These are phyloP conservation scores for Castanospermum australe DNA, from an alignment of 306 rosid genomes.

Conservation along the genomic window DNA sequence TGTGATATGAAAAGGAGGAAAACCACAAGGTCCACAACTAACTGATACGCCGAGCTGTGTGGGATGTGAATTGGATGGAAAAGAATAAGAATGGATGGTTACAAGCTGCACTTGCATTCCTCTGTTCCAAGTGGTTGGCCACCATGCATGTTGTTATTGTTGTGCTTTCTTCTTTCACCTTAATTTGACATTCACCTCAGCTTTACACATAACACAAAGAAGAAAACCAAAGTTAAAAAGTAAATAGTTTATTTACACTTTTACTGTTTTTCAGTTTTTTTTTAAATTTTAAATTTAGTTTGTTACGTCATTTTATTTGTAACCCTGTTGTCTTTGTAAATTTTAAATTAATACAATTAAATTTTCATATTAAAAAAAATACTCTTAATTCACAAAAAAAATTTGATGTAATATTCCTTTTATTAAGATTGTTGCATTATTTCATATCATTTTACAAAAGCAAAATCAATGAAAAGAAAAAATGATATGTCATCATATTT, in stretches of 20 bases:
- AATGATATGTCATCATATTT: background rate
- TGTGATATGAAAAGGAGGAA: background rate
- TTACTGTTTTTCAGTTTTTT: background rate
- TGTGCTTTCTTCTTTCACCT: background rate
- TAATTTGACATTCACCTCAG: background rate
- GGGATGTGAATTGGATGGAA: slow-evolving; percentile 7
- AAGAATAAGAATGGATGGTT: slow-evolving; percentile 28
- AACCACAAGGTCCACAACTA: slow-evolving; percentile 16
- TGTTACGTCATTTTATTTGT: background rate
- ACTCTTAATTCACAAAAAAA: too few relatives aligned
- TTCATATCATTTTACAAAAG: background rate
- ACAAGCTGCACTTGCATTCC: background rate
- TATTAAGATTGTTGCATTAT: background rate
- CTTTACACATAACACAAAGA: background rate
- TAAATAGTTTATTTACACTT: background rate
- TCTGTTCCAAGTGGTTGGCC: slow-evolving; percentile 40
- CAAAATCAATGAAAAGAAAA: background rate
- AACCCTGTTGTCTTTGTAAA: background rate
- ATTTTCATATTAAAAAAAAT: background rate
- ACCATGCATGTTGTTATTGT: background rate
- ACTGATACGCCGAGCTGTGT: slow-evolving; percentile 17
- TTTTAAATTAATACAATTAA: background rate
- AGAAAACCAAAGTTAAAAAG: background rate
- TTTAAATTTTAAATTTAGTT: background rate
- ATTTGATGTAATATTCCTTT: too few relatives aligned